Percentiles rank a stretch among this genome's conserved stretches.
Evolutionary conservation across 2,329 filamentous ascomycete species (phyloP).

Genomic region (Emergomyces orientalis): DNA sequence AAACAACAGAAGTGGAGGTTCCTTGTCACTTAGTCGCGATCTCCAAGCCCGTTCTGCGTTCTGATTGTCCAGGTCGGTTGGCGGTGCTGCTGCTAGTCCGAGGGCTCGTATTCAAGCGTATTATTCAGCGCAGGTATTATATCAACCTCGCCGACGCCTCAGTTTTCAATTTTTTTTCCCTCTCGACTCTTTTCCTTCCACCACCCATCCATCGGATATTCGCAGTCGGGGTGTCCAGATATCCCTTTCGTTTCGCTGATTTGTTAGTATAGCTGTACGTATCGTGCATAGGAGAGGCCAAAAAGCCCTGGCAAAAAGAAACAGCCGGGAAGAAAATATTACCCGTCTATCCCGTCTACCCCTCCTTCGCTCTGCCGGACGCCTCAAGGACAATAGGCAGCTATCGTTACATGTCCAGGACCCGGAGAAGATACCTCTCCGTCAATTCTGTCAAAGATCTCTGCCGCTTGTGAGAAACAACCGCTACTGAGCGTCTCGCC

Average conservation of each 20-base stretch:
- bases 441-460: neutral
- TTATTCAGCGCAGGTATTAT: neutral
- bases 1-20: neutral
- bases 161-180: neutral
- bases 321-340: neutral
- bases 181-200: neutral
- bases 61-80: neutral
- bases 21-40: neutral
- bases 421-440: neutral
- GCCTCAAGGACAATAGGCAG: neutral
- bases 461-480: neutral
- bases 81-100: neutral
- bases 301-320: neutral
- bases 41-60: neutral
- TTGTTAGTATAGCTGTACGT: neutral
- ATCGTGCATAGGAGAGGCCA: neutral
- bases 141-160: neutral
- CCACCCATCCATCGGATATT: neutral
- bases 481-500: neutral
- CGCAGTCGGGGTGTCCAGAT: neutral
- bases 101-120: neutral
- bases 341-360: neutral
- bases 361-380: neutral
- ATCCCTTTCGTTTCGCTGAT: neutral
- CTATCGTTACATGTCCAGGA: neutral